phyloP scores from a whole-genome alignment of 1,284 basidiomycete genomes.

The Cutaneotrichosporon curvatum region DNA sequence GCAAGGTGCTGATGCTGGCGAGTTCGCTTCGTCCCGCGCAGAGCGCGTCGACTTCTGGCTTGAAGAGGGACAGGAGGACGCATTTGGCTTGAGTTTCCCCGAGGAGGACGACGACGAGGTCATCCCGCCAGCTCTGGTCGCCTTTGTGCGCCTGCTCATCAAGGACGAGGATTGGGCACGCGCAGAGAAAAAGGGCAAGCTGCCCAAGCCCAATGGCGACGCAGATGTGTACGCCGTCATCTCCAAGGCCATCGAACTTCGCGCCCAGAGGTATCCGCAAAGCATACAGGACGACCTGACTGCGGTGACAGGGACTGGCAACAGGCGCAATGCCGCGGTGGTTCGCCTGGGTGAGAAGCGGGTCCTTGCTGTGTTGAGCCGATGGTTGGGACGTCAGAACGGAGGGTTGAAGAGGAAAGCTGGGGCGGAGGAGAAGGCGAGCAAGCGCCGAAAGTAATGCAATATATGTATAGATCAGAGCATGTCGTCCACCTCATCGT shows the following conservation, averaged over 20 bases:
- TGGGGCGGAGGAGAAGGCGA: neutral
- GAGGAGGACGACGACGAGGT: slow-evolving; percentile 33
- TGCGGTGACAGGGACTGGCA: slow-evolving; percentile 17
- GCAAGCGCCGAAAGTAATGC: slow-evolving; percentile 10
- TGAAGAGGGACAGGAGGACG: slow-evolving; percentile 80
- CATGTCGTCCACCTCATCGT: slow-evolving; percentile 10
- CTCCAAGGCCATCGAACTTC: slow-evolving; percentile 48
- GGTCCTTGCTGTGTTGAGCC: slow-evolving; percentile 27
- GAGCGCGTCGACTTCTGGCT: slow-evolving; percentile 82
- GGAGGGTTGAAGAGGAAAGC: slow-evolving; percentile 7
- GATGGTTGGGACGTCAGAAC: neutral
- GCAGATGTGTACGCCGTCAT: slow-evolving; percentile 45
- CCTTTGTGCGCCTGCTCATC: slow-evolving; percentile 64
- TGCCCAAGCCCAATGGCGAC: slow-evolving; percentile 68
- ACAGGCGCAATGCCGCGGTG: slow-evolving; percentile 36
- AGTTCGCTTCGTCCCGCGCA: slow-evolving; percentile 12
- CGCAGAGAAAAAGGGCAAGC: slow-evolving; percentile 60
- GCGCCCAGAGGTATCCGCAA: slow-evolving; percentile 5
- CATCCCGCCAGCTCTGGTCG: slow-evolving; percentile 60
- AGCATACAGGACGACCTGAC: slow-evolving; percentile 33
- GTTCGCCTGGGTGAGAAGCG: slow-evolving; percentile 48
- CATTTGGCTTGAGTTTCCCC: slow-evolving; percentile 57
- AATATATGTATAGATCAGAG: slow-evolving; percentile 7
- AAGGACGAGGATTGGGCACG: slow-evolving; percentile 62
- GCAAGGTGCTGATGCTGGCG: slow-evolving; percentile 11